Conservation (phyloP, 1,284 basidiomycete species). For the Ustilago nuda region DNA sequence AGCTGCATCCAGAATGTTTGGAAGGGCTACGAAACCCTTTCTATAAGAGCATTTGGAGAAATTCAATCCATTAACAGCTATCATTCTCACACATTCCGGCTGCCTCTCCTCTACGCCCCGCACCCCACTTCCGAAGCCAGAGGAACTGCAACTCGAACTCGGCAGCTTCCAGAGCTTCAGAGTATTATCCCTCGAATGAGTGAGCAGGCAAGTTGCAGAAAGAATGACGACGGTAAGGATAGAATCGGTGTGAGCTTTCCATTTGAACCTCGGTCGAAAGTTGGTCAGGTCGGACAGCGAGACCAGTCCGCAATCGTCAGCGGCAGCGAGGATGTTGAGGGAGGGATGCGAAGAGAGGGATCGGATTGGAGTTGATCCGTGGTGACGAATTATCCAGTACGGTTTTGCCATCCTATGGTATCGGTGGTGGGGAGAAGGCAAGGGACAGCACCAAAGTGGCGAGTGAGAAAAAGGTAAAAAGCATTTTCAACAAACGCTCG, state of each 20-base stretch:
- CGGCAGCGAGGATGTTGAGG: constrained; percentile 83
- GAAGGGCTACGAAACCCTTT: constrained; percentile 78
- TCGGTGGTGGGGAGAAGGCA: not conserved
- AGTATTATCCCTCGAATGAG: constrained; percentile 89
- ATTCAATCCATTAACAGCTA: constrained; percentile 89
- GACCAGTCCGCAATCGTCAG: constrained; percentile 79
- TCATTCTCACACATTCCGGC: constrained; percentile 75
- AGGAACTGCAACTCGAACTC: not conserved
- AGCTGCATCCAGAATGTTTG: constrained; percentile 86
- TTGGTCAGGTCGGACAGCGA: constrained; percentile 79
- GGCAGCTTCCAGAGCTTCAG: constrained; percentile 75
- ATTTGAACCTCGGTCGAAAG: constrained; percentile 78
- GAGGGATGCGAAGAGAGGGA: constrained; percentile 74
- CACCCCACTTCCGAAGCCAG: not conserved
- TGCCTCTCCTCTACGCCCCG: constrained; percentile 60
- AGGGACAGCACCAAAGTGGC: not conserved
- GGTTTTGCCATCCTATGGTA: constrained; percentile 70
- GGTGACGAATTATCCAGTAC: constrained; percentile 79
- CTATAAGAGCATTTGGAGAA: constrained; percentile 81
- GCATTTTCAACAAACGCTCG: constrained; percentile 4
- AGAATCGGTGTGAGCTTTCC: constrained; percentile 82
- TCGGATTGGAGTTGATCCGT: constrained; percentile 74
- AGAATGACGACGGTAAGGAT: constrained; percentile 82
- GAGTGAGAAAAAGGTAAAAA: constrained; percentile 1
- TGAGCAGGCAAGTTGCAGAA: constrained; percentile 75